Base-by-base conservation (phyloP, 1,139 yeast genomes). In the Geotrichum phurueaensis region DNA sequence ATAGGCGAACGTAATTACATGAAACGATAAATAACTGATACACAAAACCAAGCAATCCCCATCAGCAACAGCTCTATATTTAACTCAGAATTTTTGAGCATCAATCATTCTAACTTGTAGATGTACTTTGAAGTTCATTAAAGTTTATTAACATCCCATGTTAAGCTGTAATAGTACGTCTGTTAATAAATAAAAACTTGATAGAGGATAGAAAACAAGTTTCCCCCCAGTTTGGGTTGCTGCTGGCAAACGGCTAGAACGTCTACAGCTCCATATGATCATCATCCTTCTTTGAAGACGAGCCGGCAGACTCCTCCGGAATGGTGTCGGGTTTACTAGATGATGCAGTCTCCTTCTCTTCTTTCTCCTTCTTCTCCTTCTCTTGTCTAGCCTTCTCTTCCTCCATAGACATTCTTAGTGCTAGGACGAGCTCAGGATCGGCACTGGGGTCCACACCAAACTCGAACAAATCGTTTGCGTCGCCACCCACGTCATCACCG, bases 401-500 rank as follows among this genome's bases (percentile, higher is more conserved):
- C 70, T 89, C 96, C 65, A 89, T 78, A 2, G 95, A 87, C 75
- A 89, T 82, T 70, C 96, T 81, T 68, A 94, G 82, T 0, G 98
- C 99, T 79, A 94, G 81, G 0, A 98, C 99, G 71, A 94, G 83
- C 74, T 95, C 99, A 29, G 99, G 99, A 69, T 94, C 99, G 84
- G 89, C 89, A 66, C 86, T 85, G 33, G 97, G 96, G 74, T 94
- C 98, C 49, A 86, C 82, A 57, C 89, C 86, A 66, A 83, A 81
- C 65, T 82, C 86, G 72, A 79, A 80, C 62, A 78, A 77, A 58
- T 77, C 81, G 56, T 79, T 83, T 51, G 79, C 81, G 43, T 77
- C 78, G 31, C 65, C 68, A 27, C 76, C 80, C 51, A 76, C 76
- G 15, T 78, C 80, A 12, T 78, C 79, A 27, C 79, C 82, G 25